These are phyloP conservation scores for Anacardium occidentale DNA, from an alignment of 345 rosid species.

Conservation along the genomic window DNA sequence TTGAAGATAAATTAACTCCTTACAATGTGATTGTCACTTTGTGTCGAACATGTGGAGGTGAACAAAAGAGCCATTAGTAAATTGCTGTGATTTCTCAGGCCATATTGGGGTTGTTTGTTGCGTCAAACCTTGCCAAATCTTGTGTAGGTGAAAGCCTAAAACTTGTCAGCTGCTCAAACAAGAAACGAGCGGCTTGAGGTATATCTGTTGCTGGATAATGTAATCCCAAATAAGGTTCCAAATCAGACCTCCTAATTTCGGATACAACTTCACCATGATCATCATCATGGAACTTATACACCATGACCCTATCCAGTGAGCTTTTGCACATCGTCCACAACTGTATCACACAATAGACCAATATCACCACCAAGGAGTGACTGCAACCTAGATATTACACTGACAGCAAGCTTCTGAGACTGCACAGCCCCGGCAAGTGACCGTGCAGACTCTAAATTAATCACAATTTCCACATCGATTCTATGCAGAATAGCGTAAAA, in stretches of 20 bases:
- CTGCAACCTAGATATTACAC: conserved; percentile 82
- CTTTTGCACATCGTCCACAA: conserved; percentile 83
- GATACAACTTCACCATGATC: conserved; percentile 87
- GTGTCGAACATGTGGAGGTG: background rate
- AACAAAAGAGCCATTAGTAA: background rate
- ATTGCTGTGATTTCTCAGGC: background rate
- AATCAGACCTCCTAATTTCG: conserved; percentile 77
- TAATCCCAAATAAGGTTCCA: conserved; percentile 82
- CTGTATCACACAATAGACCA: conserved; percentile 73
- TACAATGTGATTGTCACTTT: too few species aligned
- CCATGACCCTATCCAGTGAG: conserved; percentile 87
- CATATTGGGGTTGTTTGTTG: background rate
- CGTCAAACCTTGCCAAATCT: too few species aligned
- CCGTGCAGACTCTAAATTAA: conserved; percentile 82
- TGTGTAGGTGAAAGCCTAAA: too few species aligned
- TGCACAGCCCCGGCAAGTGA: conserved; percentile 75
- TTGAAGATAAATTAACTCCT: background rate
- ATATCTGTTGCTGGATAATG: conserved; percentile 91
- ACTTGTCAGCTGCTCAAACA: background rate
- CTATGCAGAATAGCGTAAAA: conserved; percentile 82
- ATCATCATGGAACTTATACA: conserved; percentile 82
- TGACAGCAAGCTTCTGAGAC: conserved; percentile 78
- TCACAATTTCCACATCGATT: conserved; percentile 70
- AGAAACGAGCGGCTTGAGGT: conserved; percentile 73
- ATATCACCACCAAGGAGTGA: conserved; percentile 80